Base-by-base conservation (phyloP, 164 flowering plant genomes). In the Protea cynaroides region DNA sequence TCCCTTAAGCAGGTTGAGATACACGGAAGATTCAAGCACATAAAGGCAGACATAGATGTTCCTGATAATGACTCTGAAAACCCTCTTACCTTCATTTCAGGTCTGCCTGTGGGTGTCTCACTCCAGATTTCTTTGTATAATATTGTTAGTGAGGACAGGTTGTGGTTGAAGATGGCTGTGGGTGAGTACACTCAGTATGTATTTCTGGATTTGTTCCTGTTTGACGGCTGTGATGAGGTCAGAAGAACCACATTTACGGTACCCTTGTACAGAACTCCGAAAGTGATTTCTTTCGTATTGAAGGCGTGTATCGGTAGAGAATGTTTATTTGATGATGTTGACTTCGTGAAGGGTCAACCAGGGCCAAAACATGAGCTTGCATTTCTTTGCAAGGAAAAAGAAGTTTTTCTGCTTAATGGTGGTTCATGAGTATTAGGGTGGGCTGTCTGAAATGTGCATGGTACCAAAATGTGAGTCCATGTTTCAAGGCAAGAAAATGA, bases 61-160 rank as follows among this genome's bases (percentile, higher is more conserved):
- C 76, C 70, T 43, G 81, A 61, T 69, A 86, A 84, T 67, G 68
- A 80, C 69, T 78, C 83, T 65, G 86, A 79, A 60, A 81, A 81
- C 57, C 96, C 91, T 65, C 69, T 86, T 55, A 71, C 71, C 47
- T 93, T 84, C 63, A 68, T 88, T 64, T 15, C 87, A 37, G 90
- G 97, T 52, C 68, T 93, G 51, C 96, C 97, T 52, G 88, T 81
- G 43, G 84, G 86, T 51, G 75, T 92, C 38, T 75, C 81, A 8
- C 75, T 83, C 40, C 76, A 76, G 34, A 81, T 90, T 53, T 76
- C 76, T 12, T 71, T 93, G 74, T 77, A 75, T 58, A 84, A 88
- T 65, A 25, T 86, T 37, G 63, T 70, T 6, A 65, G 62, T 29
- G 78, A 79, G 57, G 73, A 58, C 29, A 80, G 74, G 67, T 61